Evolutionary conservation across 2,329 filamentous ascomycete species (phyloP).

Genomic region (Didymella segeticola): DNA sequence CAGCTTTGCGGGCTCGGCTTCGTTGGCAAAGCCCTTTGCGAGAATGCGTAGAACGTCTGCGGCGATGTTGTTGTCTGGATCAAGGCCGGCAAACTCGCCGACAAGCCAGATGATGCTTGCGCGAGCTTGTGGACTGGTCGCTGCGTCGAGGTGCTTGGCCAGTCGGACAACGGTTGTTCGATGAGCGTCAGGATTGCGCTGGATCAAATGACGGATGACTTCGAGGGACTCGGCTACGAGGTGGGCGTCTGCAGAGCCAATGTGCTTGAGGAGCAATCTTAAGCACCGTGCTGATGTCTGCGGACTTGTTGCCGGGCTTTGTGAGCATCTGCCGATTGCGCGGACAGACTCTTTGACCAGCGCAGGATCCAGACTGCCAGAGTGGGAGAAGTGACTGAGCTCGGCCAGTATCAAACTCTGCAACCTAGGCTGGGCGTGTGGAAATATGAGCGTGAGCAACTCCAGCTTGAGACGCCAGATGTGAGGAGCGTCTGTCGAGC

Average conservation of each 20-base stretch:
- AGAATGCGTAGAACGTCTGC: conserved; percentile 90
- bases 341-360: conserved; percentile 88
- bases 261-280: conserved; percentile 81
- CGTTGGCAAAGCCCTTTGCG: conserved; percentile 81
- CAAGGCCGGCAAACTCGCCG: conserved; percentile 85
- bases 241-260: conserved; percentile 84
- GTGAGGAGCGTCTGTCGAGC: conserved; percentile 76
- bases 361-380: conserved; percentile 74
- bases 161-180: conserved; percentile 84
- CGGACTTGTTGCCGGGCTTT: conserved; percentile 56
- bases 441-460: conserved; percentile 87
- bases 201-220: conserved; percentile 93
- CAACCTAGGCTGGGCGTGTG: conserved; percentile 74
- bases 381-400: conserved; percentile 95
- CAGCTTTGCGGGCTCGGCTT: conserved; percentile 84
- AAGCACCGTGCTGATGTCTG: conserved; percentile 75
- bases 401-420: conserved; percentile 91
- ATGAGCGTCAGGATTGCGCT: conserved; percentile 83
- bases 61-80: conserved; percentile 86
- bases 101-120: conserved; percentile 98
- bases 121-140: conserved; percentile 84
- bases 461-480: conserved; percentile 95
- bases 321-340: conserved; percentile 92
- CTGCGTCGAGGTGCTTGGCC: conserved; percentile 88
- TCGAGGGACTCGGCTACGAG: conserved; percentile 92